These are phyloP conservation scores for Clitopilus passeckerianus DNA, from an alignment of 768 basidiomycete species.

Conservation along the genomic window DNA sequence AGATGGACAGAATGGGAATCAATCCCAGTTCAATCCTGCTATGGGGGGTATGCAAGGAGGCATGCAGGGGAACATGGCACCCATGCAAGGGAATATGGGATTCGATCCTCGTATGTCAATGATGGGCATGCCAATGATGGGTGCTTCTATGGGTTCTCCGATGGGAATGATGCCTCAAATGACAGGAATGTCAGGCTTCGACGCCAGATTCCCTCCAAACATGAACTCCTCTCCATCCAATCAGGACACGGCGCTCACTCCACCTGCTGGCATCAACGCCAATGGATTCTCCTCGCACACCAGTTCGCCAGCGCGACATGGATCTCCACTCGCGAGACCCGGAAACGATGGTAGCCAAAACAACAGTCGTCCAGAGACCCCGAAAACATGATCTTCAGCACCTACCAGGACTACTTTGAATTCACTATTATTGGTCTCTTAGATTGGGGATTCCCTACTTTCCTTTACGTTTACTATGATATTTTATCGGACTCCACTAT, in stretches of 20 bases:
- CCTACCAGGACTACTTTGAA: neutral
- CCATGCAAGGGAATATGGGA: conserved; percentile 18
- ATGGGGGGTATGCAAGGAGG: conserved; percentile 28
- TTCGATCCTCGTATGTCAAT: conserved; percentile 81
- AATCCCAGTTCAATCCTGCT: conserved; percentile 43
- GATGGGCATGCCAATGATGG: conserved; percentile 73
- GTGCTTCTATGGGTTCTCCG: conserved; percentile 23
- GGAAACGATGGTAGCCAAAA: conserved; percentile 8
- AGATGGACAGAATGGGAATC: conserved; percentile 35
- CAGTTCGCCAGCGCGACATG: conserved; percentile 47
- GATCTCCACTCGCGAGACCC: conserved; percentile 44
- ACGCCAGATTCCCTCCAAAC: conserved; percentile 48
- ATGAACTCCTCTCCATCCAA: conserved; percentile 17
- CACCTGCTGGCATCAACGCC: conserved; percentile 27
- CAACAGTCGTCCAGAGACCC: conserved; percentile 26
- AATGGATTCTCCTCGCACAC: conserved; percentile 35
- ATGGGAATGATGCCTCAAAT: conserved; percentile 44
- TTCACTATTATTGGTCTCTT: neutral
- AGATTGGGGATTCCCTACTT: neutral
- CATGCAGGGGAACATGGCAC: conserved; percentile 18
- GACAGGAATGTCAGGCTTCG: conserved; percentile 61
- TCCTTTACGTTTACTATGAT: neutral
- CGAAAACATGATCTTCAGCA: conserved; percentile 19
- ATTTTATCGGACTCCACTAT: neutral
- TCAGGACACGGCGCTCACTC: conserved; percentile 30